phyloP scores from a whole-genome alignment of 1,284 basidiomycete genomes.

The Ceratobasidium sp. region DNA sequence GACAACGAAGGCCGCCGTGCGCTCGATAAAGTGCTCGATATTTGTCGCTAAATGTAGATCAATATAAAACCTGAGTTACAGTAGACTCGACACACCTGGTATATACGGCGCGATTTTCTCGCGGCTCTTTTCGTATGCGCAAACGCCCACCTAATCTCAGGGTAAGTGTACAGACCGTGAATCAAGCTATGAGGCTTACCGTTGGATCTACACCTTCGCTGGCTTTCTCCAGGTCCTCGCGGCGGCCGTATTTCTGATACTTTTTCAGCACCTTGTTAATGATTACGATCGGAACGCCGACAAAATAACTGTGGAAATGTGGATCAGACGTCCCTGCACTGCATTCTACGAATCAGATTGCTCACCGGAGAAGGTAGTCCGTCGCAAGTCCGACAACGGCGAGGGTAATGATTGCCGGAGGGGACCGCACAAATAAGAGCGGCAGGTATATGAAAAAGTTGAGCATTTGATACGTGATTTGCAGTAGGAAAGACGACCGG shows the following conservation, averaged over 20 bases:
- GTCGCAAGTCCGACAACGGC: conserved; percentile 51
- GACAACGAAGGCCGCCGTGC: conserved; percentile 57
- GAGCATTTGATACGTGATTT: conserved; percentile 52
- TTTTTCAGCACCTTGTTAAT: conserved; percentile 24
- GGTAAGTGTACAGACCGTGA: background rate
- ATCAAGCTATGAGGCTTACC: background rate
- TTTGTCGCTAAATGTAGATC: conserved; percentile 54
- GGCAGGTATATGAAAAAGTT: conserved; percentile 57
- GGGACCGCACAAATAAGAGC: conserved; percentile 53
- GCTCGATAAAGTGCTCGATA: conserved; percentile 60
- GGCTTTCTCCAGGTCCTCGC: conserved; percentile 17
- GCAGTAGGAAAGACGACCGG: conserved; percentile 52
- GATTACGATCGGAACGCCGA: conserved; percentile 5
- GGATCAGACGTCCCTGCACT: background rate
- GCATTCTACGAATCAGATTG: background rate
- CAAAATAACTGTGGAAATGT: conserved; percentile 21
- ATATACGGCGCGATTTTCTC: conserved; percentile 46
- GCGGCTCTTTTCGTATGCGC: conserved; percentile 33
- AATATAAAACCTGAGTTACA: background rate
- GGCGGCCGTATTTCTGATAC: background rate
- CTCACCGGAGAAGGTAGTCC: conserved; percentile 51
- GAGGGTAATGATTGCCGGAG: conserved; percentile 52
- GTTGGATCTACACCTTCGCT: conserved; percentile 29
- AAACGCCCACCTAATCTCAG: conserved; percentile 5
- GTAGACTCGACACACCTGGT: conserved; percentile 51